These are phyloP conservation scores for Oxyria digyna DNA, from an alignment of 148 eudicot genomes.

Conservation along the genomic window DNA sequence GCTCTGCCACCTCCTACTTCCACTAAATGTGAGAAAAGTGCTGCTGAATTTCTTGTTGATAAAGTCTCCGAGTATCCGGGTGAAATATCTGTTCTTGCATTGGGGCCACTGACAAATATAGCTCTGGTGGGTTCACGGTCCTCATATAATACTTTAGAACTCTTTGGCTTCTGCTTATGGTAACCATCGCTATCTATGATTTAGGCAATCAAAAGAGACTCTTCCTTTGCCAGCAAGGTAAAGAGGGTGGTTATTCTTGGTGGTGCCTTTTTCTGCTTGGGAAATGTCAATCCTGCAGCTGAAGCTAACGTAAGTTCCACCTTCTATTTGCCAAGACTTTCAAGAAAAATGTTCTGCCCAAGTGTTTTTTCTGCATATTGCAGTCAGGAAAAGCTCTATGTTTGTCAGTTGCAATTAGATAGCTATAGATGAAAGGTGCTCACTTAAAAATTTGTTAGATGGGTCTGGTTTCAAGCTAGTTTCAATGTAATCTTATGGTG, in stretches of 20 bases:
- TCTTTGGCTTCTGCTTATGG: neutral
- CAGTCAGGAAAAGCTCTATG: neutral
- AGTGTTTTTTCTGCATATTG: neutral
- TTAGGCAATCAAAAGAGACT: slow-evolving; percentile 87
- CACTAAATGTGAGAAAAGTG: slow-evolving; percentile 48
- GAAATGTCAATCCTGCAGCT: slow-evolving; percentile 93
- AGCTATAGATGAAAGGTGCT: neutral
- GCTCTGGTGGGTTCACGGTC: slow-evolving; percentile 52
- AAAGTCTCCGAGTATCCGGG: slow-evolving; percentile 74
- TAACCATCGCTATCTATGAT: neutral
- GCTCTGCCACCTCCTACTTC: slow-evolving; percentile 39
- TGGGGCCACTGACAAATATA: slow-evolving; percentile 85
- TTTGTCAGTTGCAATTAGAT: neutral
- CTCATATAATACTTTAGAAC: neutral
- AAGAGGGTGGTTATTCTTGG: slow-evolving; percentile 79
- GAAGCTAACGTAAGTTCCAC: slow-evolving; percentile 77
- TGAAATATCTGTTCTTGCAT: slow-evolving; percentile 83
- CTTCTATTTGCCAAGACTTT: neutral
- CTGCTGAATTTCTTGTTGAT: slow-evolving; percentile 78
- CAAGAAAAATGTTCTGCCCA: neutral
- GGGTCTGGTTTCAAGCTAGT: neutral
- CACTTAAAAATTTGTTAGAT: neutral
- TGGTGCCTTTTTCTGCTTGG: slow-evolving; percentile 76
- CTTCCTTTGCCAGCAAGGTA: slow-evolving; percentile 78
- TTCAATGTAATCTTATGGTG: neutral